A percentile compares a stretch with the other conserved stretches of the same genome.
Conservation (phyloP, 768 basidiomycete species). For the Hydnomerulius pinastri region DNA sequence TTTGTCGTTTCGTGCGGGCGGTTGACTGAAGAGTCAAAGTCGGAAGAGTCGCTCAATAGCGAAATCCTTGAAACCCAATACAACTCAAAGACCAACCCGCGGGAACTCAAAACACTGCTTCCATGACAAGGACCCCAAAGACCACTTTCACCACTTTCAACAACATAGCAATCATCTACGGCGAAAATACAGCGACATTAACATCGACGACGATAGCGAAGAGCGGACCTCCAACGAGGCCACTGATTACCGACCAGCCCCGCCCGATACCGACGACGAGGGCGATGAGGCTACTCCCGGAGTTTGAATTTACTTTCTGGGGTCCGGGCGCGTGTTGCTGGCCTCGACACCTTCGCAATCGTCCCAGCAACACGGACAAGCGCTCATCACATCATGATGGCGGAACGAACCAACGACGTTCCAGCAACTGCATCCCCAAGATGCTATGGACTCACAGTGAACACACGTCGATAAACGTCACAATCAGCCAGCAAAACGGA, state of each 20-base stretch:
- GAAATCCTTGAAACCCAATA: constrained; percentile 29
- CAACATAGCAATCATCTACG: not conserved
- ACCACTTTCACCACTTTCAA: constrained; percentile 1
- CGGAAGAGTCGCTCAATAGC: constrained; percentile 32
- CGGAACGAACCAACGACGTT: too few relatives aligned
- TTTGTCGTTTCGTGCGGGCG: constrained; percentile 30
- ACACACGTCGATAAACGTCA: too few relatives aligned
- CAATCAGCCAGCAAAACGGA: too few relatives aligned
- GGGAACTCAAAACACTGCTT: constrained; percentile 32
- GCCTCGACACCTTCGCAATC: too few relatives aligned
- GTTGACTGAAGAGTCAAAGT: constrained; percentile 30
- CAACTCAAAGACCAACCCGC: constrained; percentile 23
- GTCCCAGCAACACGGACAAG: not conserved
- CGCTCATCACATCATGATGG: not conserved
- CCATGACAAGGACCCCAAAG: constrained; percentile 22
- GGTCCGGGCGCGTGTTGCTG: constrained; percentile 27
- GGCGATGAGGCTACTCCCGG: constrained; percentile 17
- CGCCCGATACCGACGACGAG: constrained; percentile 1
- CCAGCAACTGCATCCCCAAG: too few relatives aligned
- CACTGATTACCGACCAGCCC: not conserved
- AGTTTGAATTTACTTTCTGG: constrained; percentile 32
- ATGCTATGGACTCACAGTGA: too few relatives aligned
- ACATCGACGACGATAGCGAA: not conserved
- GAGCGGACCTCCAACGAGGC: not conserved
- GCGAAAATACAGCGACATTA: not conserved